phyloP scores from a whole-genome alignment of 2,329 filamentous ascomycete genomes.

The Pseudogymnoascus sp. region DNA sequence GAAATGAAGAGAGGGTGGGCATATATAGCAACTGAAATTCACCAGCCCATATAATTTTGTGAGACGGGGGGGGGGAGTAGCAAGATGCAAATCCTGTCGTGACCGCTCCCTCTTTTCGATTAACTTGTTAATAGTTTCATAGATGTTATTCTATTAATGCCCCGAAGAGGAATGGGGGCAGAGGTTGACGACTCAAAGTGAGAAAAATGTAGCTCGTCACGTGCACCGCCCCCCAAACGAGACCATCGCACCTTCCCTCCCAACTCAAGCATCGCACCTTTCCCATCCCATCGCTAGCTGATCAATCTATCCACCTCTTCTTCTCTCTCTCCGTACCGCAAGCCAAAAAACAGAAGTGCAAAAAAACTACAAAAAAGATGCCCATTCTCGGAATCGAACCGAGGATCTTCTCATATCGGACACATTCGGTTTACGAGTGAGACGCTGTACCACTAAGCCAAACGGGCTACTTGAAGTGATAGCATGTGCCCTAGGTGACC shows the following conservation, averaged over 20 bases:
- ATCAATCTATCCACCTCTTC: background rate
- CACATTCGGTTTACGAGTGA: slow-evolving; percentile 12
- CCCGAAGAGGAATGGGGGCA: no score
- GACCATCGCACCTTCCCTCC: background rate
- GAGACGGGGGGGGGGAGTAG: no score
- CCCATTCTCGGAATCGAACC: slow-evolving; percentile 19
- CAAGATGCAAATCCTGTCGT: no score
- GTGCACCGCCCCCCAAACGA: background rate
- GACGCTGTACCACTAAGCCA: slow-evolving; percentile 16
- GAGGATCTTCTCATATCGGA: slow-evolving; percentile 17
- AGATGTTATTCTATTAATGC: no score
- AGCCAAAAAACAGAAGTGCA: background rate
- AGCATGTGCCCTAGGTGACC: background rate
- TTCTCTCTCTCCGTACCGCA: no score
- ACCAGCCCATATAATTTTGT: no score
- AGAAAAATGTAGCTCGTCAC: background rate
- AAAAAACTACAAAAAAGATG: slow-evolving; percentile 9
- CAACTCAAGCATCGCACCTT: background rate
- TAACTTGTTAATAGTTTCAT: no score
- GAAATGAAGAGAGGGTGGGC: no score
- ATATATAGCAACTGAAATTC: no score
- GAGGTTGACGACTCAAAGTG: background rate
- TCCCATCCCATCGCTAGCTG: background rate
- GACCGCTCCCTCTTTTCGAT: no score
- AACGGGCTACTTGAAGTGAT: slow-evolving; percentile 12